Evolutionary conservation across 2,329 filamentous ascomycete species (phyloP).

Genomic region (Arthrinium puccinioides): DNA sequence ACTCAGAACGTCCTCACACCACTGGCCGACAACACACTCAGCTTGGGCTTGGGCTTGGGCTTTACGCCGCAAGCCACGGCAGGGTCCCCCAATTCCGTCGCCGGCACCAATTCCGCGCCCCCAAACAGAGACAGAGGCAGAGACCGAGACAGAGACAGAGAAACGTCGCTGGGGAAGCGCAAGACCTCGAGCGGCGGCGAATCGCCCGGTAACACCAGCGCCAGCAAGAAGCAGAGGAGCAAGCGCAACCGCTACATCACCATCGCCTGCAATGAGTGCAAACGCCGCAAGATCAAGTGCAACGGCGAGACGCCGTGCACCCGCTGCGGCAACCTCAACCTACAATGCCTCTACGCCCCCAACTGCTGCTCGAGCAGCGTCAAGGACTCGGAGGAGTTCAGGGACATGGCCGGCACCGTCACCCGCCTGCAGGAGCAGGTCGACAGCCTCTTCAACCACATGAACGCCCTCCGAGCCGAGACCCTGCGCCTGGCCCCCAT

Average conservation of each 20-base stretch:
- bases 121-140: too few relatives aligned
- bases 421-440: slow-evolving; percentile 76
- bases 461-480: slow-evolving; percentile 60
- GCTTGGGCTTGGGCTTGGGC: not conserved
- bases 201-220: slow-evolving; percentile 10
- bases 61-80: not conserved
- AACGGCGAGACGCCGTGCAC: slow-evolving; percentile 63
- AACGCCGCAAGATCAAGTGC: slow-evolving; percentile 69
- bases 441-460: slow-evolving; percentile 63
- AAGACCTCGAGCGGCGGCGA: slow-evolving; percentile 18
- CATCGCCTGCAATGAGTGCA: slow-evolving; percentile 64
- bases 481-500: slow-evolving; percentile 35
- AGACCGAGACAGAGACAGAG: too few relatives aligned
- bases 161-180: too few relatives aligned
- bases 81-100: slow-evolving; percentile 2
- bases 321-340: slow-evolving; percentile 60
- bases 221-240: slow-evolving; percentile 45
- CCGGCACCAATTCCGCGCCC: slow-evolving; percentile 3
- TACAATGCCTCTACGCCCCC: slow-evolving; percentile 58
- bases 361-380: slow-evolving; percentile 70
- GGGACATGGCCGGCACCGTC: slow-evolving; percentile 70
- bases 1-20: slow-evolving; percentile 3
- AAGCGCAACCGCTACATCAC: slow-evolving; percentile 58
- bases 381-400: slow-evolving; percentile 90
- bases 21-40: not conserved